These are phyloP conservation scores for Annulohypoxylon moriforme DNA, from an alignment of 495 filamentous ascomycete genomes.

Conservation along the genomic window DNA sequence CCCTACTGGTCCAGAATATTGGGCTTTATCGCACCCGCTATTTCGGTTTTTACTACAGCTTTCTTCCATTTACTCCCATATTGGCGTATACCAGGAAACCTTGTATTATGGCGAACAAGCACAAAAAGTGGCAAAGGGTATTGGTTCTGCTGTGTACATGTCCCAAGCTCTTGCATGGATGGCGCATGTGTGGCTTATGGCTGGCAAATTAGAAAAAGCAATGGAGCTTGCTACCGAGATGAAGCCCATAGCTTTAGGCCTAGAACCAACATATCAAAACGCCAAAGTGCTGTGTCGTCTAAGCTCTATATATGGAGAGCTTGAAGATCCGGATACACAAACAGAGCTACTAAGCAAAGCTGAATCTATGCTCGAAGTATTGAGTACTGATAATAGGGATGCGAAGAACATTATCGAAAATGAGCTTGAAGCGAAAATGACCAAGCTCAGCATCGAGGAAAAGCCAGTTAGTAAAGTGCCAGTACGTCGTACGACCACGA, in stretches of 20 bases:
- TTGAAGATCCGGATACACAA: conserved; percentile 53
- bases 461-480: conserved; percentile 44
- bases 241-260: conserved; percentile 53
- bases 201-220: conserved; percentile 70
- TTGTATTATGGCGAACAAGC: conserved; percentile 91
- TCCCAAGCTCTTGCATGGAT: conserved; percentile 67
- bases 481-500: conserved; percentile 36
- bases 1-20: conserved; percentile 75
- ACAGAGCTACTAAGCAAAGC: conserved; percentile 52
- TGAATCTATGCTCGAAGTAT: conserved; percentile 50
- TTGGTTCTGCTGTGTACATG: conserved; percentile 69
- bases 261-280: conserved; percentile 59
- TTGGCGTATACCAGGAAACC: conserved; percentile 89
- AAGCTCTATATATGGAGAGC: conserved; percentile 56
- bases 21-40: conserved; percentile 79
- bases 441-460: conserved; percentile 55
- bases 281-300: conserved; percentile 57
- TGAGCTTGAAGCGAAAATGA: conserved; percentile 62
- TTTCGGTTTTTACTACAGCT: conserved; percentile 76
- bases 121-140: conserved; percentile 77
- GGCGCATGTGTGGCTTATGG: conserved; percentile 72
- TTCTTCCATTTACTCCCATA: conserved; percentile 78
- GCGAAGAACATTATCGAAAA: conserved; percentile 3
- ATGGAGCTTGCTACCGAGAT: conserved; percentile 67
- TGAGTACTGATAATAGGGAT: conserved; percentile 36